Percentiles rank a stretch among this genome's conserved stretches.
These are phyloP conservation scores for Mrakia blollopis DNA, from an alignment of 768 basidiomycete genomes.

Conservation along the genomic window DNA sequence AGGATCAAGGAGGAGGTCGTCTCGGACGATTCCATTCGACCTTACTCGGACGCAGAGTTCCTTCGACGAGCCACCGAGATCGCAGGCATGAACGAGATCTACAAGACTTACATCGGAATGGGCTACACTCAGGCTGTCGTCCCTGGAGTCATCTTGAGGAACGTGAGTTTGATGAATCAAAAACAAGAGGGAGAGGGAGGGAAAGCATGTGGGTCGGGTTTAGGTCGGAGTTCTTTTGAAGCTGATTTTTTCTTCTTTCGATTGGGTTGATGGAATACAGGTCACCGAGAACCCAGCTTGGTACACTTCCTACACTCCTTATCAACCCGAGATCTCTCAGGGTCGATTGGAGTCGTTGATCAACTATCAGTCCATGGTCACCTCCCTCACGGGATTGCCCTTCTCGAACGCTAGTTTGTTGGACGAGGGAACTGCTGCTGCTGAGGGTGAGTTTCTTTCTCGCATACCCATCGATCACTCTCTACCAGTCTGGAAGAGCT, in stretches of 20 bases:
- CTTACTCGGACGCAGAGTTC: slow-evolving; percentile 82
- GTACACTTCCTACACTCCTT: slow-evolving; percentile 61
- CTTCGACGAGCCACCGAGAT: slow-evolving; percentile 67
- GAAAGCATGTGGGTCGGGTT: neutral
- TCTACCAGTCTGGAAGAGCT: neutral
- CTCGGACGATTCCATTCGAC: slow-evolving; percentile 62
- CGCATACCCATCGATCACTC: too few relatives aligned
- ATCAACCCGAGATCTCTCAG: slow-evolving; percentile 92
- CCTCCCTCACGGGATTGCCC: slow-evolving; percentile 87
- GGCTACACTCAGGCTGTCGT: slow-evolving; percentile 93
- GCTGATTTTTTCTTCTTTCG: slow-evolving; percentile 57
- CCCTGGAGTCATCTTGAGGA: slow-evolving; percentile 90
- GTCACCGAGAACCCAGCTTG: slow-evolving; percentile 83
- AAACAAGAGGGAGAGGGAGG: neutral
- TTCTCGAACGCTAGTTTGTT: slow-evolving; percentile 93
- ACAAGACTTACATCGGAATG: slow-evolving; percentile 96
- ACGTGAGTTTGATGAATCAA: slow-evolving; percentile 44
- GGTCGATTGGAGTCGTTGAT: slow-evolving; percentile 93
- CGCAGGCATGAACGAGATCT: slow-evolving; percentile 70
- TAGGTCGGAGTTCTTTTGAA: slow-evolving; percentile 53
- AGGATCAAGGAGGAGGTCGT: slow-evolving; percentile 58
- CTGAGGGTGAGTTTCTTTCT: slow-evolving; percentile 32
- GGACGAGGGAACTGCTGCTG: slow-evolving; percentile 57
- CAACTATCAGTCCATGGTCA: slow-evolving; percentile 95
- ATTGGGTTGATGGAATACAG: slow-evolving; percentile 30